Conservation (phyloP, 345 rosid genomes). For the Arabidopsis suecica region DNA sequence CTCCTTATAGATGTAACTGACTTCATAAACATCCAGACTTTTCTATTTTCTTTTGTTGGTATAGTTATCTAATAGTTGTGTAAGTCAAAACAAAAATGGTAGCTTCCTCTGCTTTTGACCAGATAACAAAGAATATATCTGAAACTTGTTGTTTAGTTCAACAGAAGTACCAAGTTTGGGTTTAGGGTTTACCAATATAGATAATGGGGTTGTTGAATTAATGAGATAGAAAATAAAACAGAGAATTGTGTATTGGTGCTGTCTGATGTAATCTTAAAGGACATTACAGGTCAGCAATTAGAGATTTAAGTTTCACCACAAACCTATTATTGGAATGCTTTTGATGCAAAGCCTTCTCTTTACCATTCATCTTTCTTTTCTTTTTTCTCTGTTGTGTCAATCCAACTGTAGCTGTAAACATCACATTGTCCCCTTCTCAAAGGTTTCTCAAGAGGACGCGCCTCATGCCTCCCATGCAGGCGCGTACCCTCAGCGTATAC, state of each 20-base stretch:
- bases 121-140: not conserved
- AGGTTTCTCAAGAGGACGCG: constrained; percentile 59
- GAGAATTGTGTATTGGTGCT: constrained; percentile 6
- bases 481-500: constrained; percentile 46
- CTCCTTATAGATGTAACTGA: constrained; percentile 11
- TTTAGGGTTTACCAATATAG: constrained; percentile 20
- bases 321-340: constrained; percentile 37
- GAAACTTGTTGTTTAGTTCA: constrained; percentile 18
- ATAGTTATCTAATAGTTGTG: too few species aligned
- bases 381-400: constrained; percentile 35
- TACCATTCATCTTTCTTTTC: constrained; percentile 36
- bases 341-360: constrained; percentile 39
- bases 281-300: constrained; percentile 37
- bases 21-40: not conserved
- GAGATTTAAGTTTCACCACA: constrained; percentile 35
- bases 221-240: constrained; percentile 19
- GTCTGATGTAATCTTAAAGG: constrained; percentile 34
- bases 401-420: constrained; percentile 38
- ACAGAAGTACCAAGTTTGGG: constrained; percentile 13
- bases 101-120: constrained; percentile 2
- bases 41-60: not conserved
- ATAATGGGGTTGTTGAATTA: constrained; percentile 9
- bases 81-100: not conserved
- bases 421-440: constrained; percentile 20
- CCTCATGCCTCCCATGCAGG: constrained; percentile 46